These are phyloP conservation scores for Toxoplasma gondii DNA, from an alignment of 169 alveolate genomes.

Conservation along the genomic window DNA sequence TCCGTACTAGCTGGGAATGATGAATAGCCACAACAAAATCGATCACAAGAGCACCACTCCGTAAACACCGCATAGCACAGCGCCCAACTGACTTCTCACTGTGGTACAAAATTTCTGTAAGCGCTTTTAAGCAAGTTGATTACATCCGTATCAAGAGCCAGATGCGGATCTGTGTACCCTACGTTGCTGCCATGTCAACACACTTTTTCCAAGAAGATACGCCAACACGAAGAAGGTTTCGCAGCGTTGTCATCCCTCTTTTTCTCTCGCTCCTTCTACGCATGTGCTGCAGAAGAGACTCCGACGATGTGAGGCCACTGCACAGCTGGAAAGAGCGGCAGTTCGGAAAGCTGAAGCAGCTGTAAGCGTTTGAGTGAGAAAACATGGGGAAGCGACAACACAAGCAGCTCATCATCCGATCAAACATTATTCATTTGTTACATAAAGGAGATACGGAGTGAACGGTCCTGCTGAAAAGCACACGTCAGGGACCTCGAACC, in stretches of 20 bases:
- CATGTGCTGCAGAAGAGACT: constrained; percentile 1
- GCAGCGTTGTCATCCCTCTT: background rate
- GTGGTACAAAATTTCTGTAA: too few relatives aligned
- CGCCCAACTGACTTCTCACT: too few relatives aligned
- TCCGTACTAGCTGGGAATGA: too few relatives aligned
- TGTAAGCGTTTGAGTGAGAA: background rate
- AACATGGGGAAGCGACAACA: background rate
- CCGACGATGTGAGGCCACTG: background rate
- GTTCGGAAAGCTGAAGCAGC: constrained; percentile 12
- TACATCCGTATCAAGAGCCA: background rate
- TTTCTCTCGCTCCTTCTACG: background rate
- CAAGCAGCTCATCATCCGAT: background rate
- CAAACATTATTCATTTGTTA: background rate
- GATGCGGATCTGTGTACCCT: background rate
- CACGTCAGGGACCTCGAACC: background rate
- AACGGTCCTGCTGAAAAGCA: background rate
- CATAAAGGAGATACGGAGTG: background rate
- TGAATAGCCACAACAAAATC: too few relatives aligned
- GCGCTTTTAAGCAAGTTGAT: too few relatives aligned
- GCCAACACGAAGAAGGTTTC: background rate
- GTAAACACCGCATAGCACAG: too few relatives aligned
- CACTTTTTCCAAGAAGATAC: background rate
- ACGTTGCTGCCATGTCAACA: too few relatives aligned
- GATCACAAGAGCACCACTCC: too few relatives aligned
- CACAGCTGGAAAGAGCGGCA: background rate